Evolutionary conservation across 2,329 filamentous ascomycete genomes (phyloP), one percentile per base, ranked within the genome.

Genomic region (Ceratocystis papillata): DNA sequence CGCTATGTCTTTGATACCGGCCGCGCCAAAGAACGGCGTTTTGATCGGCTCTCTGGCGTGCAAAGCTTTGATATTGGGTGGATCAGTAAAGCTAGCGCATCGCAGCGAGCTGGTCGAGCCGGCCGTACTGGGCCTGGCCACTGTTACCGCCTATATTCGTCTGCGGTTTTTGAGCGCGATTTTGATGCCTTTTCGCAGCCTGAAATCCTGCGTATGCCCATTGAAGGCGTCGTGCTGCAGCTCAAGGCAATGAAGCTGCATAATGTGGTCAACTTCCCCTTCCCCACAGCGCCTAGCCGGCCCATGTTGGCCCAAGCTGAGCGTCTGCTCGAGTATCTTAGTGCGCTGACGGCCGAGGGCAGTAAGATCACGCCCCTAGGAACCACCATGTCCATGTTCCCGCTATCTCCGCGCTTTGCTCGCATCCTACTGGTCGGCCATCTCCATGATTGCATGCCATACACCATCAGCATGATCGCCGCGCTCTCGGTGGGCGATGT

Each of bases 21-120:
- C 44, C 83, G 95, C 62, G 88, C 89, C 45, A 99, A 99, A 75
- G 92, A 96, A 74, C 87, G 93, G 69, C 88, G 87, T 67, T 97
- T 94, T 72, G 89, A 97, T 73, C 81, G 84, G n/a, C 78, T 84
- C 10, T 96, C 89, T 7, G 93, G 93, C 2, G 93, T 99, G 0
- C 94, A 99, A 74, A 96, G 88, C 72, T 99, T 96, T 73, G 89
- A 96, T 71, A 84, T 99, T 64, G 88, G 88, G 50, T 99, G 93
- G 90, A 95, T 97, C 73, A 96, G 92, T 78, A 97, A 99, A 77
- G 94, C 94, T 33, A 96, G 90, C 74, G 93, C 94, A 6, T 89
- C 87, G 70, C 94, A 99, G 76, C 84, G 94, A 74, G 86, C 90
- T 67, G 94, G 94, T 77, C 90, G 94, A 81, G 94, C 94, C 67